These are phyloP conservation scores for Solanum hybrid DNA, from an alignment of 305 asterid genomes.

Conservation along the genomic window DNA sequence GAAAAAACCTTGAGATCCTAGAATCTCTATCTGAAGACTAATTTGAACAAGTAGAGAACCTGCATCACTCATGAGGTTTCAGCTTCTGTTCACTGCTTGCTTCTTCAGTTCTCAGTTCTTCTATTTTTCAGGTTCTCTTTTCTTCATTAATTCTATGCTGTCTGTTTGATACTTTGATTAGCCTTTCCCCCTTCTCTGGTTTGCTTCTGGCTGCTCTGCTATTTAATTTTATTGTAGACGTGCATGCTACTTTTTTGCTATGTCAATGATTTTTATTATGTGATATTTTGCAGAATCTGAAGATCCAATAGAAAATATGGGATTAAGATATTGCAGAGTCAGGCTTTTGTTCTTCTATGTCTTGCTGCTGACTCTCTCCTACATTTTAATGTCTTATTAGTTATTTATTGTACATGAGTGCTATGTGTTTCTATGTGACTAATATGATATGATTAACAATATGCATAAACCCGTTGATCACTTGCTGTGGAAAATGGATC, in stretches of 20 bases:
- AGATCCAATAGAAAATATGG: background rate
- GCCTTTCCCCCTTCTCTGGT: background rate
- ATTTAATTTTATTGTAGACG: background rate
- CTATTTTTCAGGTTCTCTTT: background rate
- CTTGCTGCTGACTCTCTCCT: background rate
- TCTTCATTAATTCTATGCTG: background rate
- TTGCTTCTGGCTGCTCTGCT: background rate
- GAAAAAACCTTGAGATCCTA: background rate
- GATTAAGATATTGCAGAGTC: background rate
- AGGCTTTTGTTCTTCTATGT: background rate
- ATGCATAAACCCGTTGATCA: background rate
- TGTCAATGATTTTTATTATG: background rate
- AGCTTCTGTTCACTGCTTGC: background rate
- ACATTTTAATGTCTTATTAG: background rate
- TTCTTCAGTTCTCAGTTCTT: background rate
- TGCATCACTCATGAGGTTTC: background rate
- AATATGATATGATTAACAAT: background rate
- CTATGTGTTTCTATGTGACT: background rate
- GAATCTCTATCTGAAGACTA: background rate
- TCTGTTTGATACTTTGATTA: background rate
- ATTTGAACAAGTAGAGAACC: background rate
- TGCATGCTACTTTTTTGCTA: background rate
- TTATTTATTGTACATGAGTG: background rate
- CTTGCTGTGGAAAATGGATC: background rate
- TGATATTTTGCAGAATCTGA: background rate